Base-by-base conservation (phyloP, 129 eudicot species). In the Arctium lappa region DNA sequence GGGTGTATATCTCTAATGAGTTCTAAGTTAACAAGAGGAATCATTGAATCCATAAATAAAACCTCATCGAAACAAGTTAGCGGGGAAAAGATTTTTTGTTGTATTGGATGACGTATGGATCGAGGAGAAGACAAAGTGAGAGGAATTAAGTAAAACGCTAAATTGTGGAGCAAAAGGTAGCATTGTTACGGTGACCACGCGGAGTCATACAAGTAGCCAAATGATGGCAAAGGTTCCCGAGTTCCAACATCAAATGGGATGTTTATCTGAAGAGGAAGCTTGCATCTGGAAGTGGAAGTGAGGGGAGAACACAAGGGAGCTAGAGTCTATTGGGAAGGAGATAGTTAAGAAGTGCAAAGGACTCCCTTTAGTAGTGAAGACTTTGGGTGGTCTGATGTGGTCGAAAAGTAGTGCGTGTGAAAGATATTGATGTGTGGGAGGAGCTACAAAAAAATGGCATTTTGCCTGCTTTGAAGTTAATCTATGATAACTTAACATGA, bases 51-150 rank as follows among this genome's bases (percentile, higher is more conserved):
- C 4, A 2, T 13, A 50, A 5, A 0, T 2, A 11, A 18, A 50
- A 5, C 18, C 80, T 69, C 79, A n/a, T n/a, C n/a, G 69, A 63
- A 33, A 27, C 60, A 29, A 50, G 5, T 79, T 84, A 18, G 31
- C 15, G 44, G 39, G 77, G 6, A 75, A 50, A 66, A 75, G 33
- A 76, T 80, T 80, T 66, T 36, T 85, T 10, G 70, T 74, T 48
- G 84, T 85, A 27, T 40, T 85, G 8, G 88, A 85, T 69, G 88
- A 85, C 44, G 82, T 80, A 12, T 80, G 85, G 88, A 85, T 75
- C 18, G 88, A 85, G n/a, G 81, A 80, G 32, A 63, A 32, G 22
- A 76, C 53, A 27, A 80, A 65, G 27, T 85, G 85, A 82, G 30
- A 9, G 1, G 80, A 69, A 5, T 38, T 85, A 76, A 18, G 73